These are phyloP conservation scores for Sarcodon aspratus DNA, from an alignment of 768 basidiomycete genomes.

Conservation along the genomic window DNA sequence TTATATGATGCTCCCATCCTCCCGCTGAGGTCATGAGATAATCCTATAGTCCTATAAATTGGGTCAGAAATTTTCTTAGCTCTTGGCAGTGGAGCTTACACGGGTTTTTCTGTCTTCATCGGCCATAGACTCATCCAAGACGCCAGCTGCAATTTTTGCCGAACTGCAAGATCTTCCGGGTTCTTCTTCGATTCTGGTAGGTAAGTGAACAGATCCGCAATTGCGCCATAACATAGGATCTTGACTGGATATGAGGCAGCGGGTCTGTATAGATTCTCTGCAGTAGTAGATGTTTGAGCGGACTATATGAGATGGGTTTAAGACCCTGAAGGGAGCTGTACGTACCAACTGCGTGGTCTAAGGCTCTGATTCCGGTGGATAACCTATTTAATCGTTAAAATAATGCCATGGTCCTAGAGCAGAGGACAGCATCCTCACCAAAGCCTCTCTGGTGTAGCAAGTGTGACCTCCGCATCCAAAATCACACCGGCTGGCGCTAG, in stretches of 20 bases:
- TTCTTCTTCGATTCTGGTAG: slow-evolving; percentile 54
- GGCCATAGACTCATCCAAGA: slow-evolving; percentile 81
- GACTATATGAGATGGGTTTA: background rate
- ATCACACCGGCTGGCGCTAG: slow-evolving; percentile 66
- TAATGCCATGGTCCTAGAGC: too few species aligned
- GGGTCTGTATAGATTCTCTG: slow-evolving; percentile 56
- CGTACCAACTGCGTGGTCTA: slow-evolving; percentile 74
- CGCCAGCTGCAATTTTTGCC: slow-evolving; percentile 63
- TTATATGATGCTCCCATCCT: slow-evolving; percentile 60
- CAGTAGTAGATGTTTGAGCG: background rate
- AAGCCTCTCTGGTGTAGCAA: slow-evolving; percentile 61
- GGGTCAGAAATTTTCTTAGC: background rate
- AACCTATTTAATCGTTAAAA: slow-evolving; percentile 13
- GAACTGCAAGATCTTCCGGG: slow-evolving; percentile 40
- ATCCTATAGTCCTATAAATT: slow-evolving; percentile 41
- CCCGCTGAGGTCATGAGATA: slow-evolving; percentile 70
- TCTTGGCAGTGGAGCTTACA: slow-evolving; percentile 18
- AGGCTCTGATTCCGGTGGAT: slow-evolving; percentile 66
- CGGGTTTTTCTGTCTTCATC: slow-evolving; percentile 40
- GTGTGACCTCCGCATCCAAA: slow-evolving; percentile 64
- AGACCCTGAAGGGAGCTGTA: background rate
- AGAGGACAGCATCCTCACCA: slow-evolving; percentile 25
- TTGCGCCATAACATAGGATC: slow-evolving; percentile 49
- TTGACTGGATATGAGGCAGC: slow-evolving; percentile 46
- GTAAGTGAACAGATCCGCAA: slow-evolving; percentile 66